phyloP scores from a whole-genome alignment of 352 stramenopile genomes.

The Globisporangium canariense region DNA sequence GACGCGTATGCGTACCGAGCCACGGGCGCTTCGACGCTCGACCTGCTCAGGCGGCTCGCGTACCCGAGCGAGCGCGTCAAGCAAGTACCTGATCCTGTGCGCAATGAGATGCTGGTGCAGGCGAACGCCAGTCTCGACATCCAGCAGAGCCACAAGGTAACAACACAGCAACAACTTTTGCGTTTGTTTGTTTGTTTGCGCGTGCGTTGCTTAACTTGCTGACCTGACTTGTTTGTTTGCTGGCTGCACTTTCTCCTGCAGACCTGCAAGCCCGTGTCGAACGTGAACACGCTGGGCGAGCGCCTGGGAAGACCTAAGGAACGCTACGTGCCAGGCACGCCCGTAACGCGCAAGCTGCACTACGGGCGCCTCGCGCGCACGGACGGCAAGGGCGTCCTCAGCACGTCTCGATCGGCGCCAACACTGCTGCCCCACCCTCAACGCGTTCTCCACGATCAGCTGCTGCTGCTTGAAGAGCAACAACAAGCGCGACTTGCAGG shows the following conservation, averaged over 20 bases:
- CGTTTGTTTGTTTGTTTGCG: not conserved
- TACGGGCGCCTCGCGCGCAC: conserved; percentile 36
- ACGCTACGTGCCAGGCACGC: conserved; percentile 34
- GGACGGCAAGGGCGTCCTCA: conserved; percentile 22
- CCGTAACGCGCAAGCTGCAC: conserved; percentile 35
- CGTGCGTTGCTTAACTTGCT: not conserved
- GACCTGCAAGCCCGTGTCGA: conserved; percentile 14
- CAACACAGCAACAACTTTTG: not conserved
- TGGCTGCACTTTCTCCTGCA: not conserved
- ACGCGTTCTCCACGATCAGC: conserved; percentile 12
- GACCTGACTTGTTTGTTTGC: not conserved
- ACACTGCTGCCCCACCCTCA: conserved; percentile 20
- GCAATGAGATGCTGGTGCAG: conserved; percentile 46
- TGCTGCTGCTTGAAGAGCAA: conserved; percentile 19
- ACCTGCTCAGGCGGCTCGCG: conserved; percentile 47
- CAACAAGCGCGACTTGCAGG: not conserved
- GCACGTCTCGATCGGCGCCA: conserved; percentile 24
- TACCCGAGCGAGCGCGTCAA: not conserved
- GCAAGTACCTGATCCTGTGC: conserved; percentile 24
- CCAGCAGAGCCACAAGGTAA: conserved; percentile 16
- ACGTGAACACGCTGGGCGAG: conserved; percentile 44
- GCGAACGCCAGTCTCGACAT: conserved; percentile 15
- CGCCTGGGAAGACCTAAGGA: conserved; percentile 24
- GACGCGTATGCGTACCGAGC: conserved; percentile 23
- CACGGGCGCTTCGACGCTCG: conserved; percentile 54